phyloP scores from a whole-genome alignment of 805 yeast genomes.

The Pichia kluyveri region DNA sequence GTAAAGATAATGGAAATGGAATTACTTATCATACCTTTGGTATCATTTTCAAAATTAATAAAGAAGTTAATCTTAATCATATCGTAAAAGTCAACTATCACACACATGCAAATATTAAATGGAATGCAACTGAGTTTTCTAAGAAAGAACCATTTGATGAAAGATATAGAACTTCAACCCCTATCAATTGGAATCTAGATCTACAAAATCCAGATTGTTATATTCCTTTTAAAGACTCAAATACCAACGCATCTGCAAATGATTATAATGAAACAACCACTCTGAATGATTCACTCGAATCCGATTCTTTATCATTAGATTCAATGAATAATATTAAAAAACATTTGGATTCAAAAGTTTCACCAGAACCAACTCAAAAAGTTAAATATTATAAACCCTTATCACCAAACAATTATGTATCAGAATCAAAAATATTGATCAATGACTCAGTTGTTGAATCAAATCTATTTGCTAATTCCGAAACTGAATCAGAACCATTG shows the following conservation, averaged over 20 bases:
- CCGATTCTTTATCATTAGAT: slow-evolving; percentile 1
- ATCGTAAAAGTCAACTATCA: slow-evolving; percentile 32
- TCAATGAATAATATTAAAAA: neutral
- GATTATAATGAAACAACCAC: slow-evolving; percentile 12
- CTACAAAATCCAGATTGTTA: slow-evolving; percentile 28
- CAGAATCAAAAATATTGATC: slow-evolving; percentile 11
- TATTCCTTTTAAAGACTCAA: slow-evolving; percentile 22
- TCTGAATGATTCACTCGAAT: slow-evolving; percentile 5
- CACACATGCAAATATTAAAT: slow-evolving; percentile 34
- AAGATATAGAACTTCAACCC: slow-evolving; percentile 32
- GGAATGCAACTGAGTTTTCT: slow-evolving; percentile 37
- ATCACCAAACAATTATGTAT: slow-evolving; percentile 16
- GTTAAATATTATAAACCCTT: slow-evolving; percentile 17
- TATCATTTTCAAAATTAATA: slow-evolving; percentile 36
- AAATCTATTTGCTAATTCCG: slow-evolving; percentile 11
- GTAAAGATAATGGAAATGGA: slow-evolving; percentile 4
- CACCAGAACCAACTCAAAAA: slow-evolving; percentile 19
- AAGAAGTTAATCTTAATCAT: slow-evolving; percentile 30
- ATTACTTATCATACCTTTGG: slow-evolving; percentile 41
- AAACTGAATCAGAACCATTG: slow-evolving; percentile 13
- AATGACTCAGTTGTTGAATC: slow-evolving; percentile 7
- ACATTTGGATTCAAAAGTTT: slow-evolving; percentile 13
- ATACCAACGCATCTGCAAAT: slow-evolving; percentile 2
- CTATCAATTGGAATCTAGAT: slow-evolving; percentile 37
- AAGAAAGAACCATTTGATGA: slow-evolving; percentile 34